phyloP scores from a whole-genome alignment of 768 basidiomycete species.

The Favolaschia claudopus region DNA sequence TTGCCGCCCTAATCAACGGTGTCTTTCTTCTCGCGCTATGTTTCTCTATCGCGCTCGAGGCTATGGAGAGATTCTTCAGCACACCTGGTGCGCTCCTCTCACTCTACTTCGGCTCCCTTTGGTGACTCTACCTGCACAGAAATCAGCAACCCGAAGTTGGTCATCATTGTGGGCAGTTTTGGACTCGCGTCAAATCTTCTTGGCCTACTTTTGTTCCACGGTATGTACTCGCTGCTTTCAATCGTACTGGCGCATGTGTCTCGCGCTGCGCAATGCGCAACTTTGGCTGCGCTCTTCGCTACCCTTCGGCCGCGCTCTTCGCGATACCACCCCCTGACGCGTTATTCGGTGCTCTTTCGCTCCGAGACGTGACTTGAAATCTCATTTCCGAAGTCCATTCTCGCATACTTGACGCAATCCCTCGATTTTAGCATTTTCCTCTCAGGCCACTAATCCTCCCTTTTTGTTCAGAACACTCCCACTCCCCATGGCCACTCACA shows the following conservation, averaged over 20 bases:
- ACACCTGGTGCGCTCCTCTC: conserved; percentile 69
- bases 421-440: no score
- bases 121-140: conserved; percentile 63
- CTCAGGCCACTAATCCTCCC: conserved; percentile 1
- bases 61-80: conserved; percentile 88
- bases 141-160: conserved; percentile 85
- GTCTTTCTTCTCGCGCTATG: conserved; percentile 96
- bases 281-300: no score
- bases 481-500: no score
- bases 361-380: no score
- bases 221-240: conserved; percentile 48
- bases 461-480: conserved; percentile 64
- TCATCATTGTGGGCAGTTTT: conserved; percentile 89
- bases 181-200: conserved; percentile 93
- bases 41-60: conserved; percentile 94
- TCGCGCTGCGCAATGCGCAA: no score
- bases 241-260: no score
- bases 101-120: conserved; percentile 3
- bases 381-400: no score
- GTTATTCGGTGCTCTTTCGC: no score
- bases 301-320: no score
- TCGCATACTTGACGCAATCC: no score
- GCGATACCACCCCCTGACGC: no score
- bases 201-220: conserved; percentile 95
- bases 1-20: conserved; percentile 94